These are phyloP conservation scores for Rubroshorea leprosula DNA, from an alignment of 345 rosid species.

Conservation along the genomic window DNA sequence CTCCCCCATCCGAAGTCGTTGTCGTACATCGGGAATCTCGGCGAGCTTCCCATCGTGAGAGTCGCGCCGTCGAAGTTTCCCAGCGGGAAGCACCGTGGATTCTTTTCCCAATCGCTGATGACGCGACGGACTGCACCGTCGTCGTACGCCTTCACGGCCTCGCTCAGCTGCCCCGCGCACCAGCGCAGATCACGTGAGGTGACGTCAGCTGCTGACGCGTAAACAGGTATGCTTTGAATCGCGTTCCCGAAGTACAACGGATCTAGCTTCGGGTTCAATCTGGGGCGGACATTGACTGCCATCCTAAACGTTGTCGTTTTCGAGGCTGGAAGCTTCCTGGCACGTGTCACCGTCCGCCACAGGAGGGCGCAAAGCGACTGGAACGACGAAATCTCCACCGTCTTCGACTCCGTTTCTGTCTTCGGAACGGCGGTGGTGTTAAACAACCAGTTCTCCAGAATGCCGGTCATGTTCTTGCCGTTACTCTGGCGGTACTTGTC, in stretches of 20 bases:
- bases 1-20: slow-evolving; percentile 95
- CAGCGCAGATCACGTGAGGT: slow-evolving; percentile 62
- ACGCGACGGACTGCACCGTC: slow-evolving; percentile 40
- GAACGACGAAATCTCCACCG: slow-evolving; percentile 64
- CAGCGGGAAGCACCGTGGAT: slow-evolving; percentile 75
- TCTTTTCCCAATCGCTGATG: slow-evolving; percentile 62
- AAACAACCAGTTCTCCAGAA: slow-evolving; percentile 33
- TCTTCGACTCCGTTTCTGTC: slow-evolving; percentile 18
- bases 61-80: slow-evolving; percentile 85
- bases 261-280: slow-evolving; percentile 62
- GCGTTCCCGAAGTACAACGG: slow-evolving; percentile 87
- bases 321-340: slow-evolving; percentile 48
- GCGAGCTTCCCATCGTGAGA: slow-evolving; percentile 88
- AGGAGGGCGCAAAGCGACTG: slow-evolving; percentile 70
- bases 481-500: slow-evolving; percentile 32
- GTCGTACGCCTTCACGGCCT: slow-evolving; percentile 51
- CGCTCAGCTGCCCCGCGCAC: slow-evolving; percentile 68
- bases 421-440: slow-evolving; percentile 26
- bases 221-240: slow-evolving; percentile 80
- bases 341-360: slow-evolving; percentile 85
- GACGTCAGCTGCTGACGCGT: slow-evolving; percentile 69
- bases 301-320: slow-evolving; percentile 78
- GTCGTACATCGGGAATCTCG: slow-evolving; percentile 92
- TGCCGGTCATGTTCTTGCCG: slow-evolving; percentile 28
- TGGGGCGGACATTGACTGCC: slow-evolving; percentile 86